Conservation (phyloP, 1,139 yeast species). For the Blastobotrys arbuscula region DNA sequence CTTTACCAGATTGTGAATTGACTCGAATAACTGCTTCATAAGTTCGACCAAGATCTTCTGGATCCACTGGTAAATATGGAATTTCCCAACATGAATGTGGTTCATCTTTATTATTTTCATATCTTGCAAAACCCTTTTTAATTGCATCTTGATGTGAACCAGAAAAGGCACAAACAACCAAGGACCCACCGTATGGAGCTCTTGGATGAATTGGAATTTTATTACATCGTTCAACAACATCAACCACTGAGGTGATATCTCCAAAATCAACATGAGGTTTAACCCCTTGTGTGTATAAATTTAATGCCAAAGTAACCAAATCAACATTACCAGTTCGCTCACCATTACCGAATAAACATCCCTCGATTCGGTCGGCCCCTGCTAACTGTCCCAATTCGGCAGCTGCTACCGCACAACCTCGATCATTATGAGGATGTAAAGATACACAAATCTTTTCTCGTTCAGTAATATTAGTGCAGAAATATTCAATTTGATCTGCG, state of each 20-base stretch:
- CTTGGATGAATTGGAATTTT: constrained; percentile 90
- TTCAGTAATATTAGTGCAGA: constrained; percentile 67
- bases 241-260: constrained; percentile 73
- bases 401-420: constrained; percentile 98
- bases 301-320: constrained; percentile 84
- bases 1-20: constrained; percentile 97
- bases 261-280: constrained; percentile 83
- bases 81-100: constrained; percentile 55
- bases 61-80: constrained; percentile 95
- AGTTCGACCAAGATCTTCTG: constrained; percentile 91
- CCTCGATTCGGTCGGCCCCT: constrained; percentile 97
- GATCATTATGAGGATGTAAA: constrained; percentile 91
- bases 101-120: constrained; percentile 44
- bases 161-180: constrained; percentile 93
- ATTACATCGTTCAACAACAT: constrained; percentile 87
- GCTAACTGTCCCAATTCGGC: constrained; percentile 91
- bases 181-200: constrained; percentile 95
- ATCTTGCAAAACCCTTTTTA: constrained; percentile 81
- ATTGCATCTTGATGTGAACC: constrained; percentile 99
- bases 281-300: constrained; percentile 91
- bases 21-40: constrained; percentile 98
- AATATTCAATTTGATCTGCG: constrained; percentile 95
- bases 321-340: constrained; percentile 99
- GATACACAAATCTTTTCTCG: constrained; percentile 86
- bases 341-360: constrained; percentile 95